Conservation (phyloP, 192 early-diverging fungal genomes). For the Backusella liffmaniae region DNA sequence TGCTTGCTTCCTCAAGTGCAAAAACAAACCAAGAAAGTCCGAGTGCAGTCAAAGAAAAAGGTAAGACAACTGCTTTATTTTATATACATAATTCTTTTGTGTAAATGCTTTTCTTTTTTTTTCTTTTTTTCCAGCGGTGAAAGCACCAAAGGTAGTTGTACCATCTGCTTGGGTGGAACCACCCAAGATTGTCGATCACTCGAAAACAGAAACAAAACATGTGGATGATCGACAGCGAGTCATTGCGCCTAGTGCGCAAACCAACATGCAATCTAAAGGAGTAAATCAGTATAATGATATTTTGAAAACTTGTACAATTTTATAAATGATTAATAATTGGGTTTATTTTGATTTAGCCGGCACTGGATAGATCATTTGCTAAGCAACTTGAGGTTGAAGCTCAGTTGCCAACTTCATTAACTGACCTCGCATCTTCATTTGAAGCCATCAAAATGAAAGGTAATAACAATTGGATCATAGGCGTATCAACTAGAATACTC, state of each 20-base stretch:
- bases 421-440: constrained; percentile 57
- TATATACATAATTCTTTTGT: too few species aligned
- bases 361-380: neutral
- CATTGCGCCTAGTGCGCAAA: constrained; percentile 10
- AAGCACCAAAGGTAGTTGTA: neutral
- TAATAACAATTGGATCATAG: neutral
- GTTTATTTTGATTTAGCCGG: neutral
- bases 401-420: constrained; percentile 48
- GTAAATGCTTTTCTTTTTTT: neutral
- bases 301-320: too few species aligned
- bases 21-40: constrained; percentile 20
- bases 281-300: neutral
- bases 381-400: constrained; percentile 28
- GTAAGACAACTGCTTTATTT: neutral
- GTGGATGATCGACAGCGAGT: constrained; percentile 14
- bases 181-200: constrained; percentile 34
- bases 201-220: constrained; percentile 13
- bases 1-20: neutral
- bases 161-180: constrained; percentile 36
- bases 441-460: constrained; percentile 52
- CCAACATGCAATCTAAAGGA: neutral
- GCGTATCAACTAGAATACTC: neutral
- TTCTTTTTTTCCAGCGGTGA: neutral
- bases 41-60: constrained; percentile 25
- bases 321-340: too few species aligned